Conservation (phyloP, 306 rosid genomes). For the Astragalus membranaceus region DNA sequence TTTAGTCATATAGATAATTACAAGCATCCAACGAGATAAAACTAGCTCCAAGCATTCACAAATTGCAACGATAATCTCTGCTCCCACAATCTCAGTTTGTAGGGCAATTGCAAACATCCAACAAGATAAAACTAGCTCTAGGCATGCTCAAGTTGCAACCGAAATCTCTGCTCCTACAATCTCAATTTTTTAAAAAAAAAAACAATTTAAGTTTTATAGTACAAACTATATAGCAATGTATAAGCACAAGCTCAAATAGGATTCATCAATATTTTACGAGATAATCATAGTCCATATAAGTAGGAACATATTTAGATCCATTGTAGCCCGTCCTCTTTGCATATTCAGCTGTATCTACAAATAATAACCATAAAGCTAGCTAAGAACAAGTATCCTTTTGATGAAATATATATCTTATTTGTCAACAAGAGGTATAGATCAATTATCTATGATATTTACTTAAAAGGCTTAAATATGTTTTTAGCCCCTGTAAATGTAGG, state of each 20-base stretch:
- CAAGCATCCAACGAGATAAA: neutral
- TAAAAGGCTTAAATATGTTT: too few species aligned
- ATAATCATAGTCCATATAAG: constrained; percentile 7
- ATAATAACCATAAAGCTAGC: too few species aligned
- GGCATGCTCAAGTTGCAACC: neutral
- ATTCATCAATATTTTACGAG: constrained; percentile 29
- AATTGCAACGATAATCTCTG: neutral
- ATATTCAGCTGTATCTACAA: too few species aligned
- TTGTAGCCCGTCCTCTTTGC: too few species aligned
- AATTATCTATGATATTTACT: too few species aligned
- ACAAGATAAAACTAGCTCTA: neutral
- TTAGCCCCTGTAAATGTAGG: too few species aligned
- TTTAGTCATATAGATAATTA: neutral
- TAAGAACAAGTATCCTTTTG: too few species aligned
- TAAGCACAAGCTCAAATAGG: neutral
- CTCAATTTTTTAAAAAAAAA: neutral
- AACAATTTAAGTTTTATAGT: neutral
- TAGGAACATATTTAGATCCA: too few species aligned
- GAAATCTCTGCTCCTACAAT: neutral
- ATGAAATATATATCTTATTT: too few species aligned
- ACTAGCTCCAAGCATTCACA: neutral
- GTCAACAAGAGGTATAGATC: too few species aligned
- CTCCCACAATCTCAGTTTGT: neutral
- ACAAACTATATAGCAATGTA: neutral
- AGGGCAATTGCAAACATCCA: neutral